Base-by-base conservation (phyloP, 164 flowering plant genomes). In the Stephania japonica region DNA sequence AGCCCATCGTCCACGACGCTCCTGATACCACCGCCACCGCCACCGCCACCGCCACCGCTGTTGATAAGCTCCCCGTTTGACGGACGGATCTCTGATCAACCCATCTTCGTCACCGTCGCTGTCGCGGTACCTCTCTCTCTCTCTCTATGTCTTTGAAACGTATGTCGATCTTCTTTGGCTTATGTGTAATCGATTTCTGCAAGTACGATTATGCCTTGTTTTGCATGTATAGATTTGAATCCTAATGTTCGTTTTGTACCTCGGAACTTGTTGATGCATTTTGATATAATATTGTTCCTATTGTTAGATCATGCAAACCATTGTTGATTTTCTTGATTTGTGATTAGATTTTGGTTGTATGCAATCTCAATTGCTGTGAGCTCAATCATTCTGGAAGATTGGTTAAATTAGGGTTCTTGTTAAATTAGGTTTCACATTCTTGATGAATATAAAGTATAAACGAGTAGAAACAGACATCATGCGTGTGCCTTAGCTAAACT, bases 41-140 rank as follows among this genome's bases (percentile, higher is more conserved):
- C 50, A 75, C 49, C 23, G 81, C 72, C 50, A 75, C 56, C 11
- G 47, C 68, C 67, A 68, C 27, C 13, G 53, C 43, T 65, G 72
- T 25, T 59, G 73, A 75, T 2, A 74, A 78, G 67, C 80, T 78
- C 25, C 77, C 80, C 25, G 79, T 77, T 68, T 77, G 72, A 77
- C 67, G 65, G 69, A 61, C 67, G 65, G 69, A 61, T 69, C 38
- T 13, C 41, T 27, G 23, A 41, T 65, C 23, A 18, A 56, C 18
- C n/a, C 21, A 56, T 56, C 63, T 16, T 56, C 7, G 23, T n/a
- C 63, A 16, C 18, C 7, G 23, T n/a, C 26, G 50, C 14, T 67
- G 38, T 38, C 26, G 50, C 14, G 72, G 38, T 38, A 24, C 19
- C 16, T 69, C 7, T 68, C 71, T 68, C 19, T 25, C 56, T 56